A percentile compares a stretch with the other conserved stretches of the same genome.
phyloP scores from a whole-genome alignment of 2,329 filamentous ascomycete genomes.

The Scopulariopsis brevicaulis region DNA sequence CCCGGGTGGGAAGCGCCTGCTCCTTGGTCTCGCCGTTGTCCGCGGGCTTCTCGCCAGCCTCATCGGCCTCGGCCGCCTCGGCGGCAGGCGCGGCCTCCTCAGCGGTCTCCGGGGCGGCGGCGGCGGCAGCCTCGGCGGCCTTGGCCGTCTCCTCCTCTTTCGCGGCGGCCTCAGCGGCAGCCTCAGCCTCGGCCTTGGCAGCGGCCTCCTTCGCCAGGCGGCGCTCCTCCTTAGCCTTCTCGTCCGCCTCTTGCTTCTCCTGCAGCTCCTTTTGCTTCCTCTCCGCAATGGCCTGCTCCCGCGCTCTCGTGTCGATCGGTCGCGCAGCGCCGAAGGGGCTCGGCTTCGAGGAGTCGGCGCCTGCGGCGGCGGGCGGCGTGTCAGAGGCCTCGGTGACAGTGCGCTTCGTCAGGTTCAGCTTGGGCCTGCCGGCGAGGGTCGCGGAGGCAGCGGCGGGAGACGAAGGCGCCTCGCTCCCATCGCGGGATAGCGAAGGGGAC shows the following conservation, averaged over 20 bases:
- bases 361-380: slow-evolving; percentile 30
- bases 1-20: slow-evolving; percentile 31
- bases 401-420: slow-evolving; percentile 79
- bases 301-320: slow-evolving; percentile 84
- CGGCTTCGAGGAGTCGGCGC: slow-evolving; percentile 64
- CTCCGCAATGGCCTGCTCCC: slow-evolving; percentile 84
- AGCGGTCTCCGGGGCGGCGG: slow-evolving; percentile 13
- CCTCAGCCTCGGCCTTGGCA: slow-evolving; percentile 20
- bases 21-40: slow-evolving; percentile 19
- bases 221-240: slow-evolving; percentile 21
- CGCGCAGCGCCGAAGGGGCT: slow-evolving; percentile 90
- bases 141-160: slow-evolving; percentile 14
- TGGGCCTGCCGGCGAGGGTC: slow-evolving; percentile 55
- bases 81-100: slow-evolving; percentile 12
- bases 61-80: slow-evolving; percentile 17
- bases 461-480: slow-evolving; percentile 65
- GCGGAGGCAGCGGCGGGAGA: slow-evolving; percentile 49
- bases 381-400: slow-evolving; percentile 52
- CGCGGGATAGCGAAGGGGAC: slow-evolving; percentile 56
- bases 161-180: slow-evolving; percentile 17
- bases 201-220: slow-evolving; percentile 14
- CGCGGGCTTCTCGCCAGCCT: slow-evolving; percentile 6
- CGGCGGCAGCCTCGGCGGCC: slow-evolving; percentile 5
- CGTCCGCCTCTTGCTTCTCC: slow-evolving; percentile 60
- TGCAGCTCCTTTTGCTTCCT: slow-evolving; percentile 68